phyloP scores from a whole-genome alignment of 352 stramenopile genomes.

The Pythium vanterpoolii region DNA sequence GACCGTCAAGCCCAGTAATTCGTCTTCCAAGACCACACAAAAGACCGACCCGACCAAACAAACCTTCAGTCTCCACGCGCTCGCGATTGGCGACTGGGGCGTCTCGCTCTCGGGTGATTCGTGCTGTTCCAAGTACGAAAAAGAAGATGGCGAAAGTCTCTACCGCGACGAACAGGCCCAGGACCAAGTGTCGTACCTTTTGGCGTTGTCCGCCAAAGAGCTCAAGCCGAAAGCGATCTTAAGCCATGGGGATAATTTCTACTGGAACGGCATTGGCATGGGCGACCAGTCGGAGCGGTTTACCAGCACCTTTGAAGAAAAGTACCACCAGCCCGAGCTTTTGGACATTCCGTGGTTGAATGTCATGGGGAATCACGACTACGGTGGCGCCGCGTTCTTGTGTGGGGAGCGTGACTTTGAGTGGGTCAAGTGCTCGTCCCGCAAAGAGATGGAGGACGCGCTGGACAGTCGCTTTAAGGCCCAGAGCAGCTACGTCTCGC shows the following conservation, averaged over 20 bases:
- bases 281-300: slow-evolving; percentile 57
- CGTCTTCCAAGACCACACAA: not conserved
- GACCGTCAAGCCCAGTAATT: slow-evolving; percentile 8
- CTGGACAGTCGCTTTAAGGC: slow-evolving; percentile 57
- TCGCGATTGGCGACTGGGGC: slow-evolving; percentile 27
- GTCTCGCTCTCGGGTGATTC: slow-evolving; percentile 22
- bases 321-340: slow-evolving; percentile 57
- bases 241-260: slow-evolving; percentile 82
- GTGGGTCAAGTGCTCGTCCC: slow-evolving; percentile 37
- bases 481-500: slow-evolving; percentile 63
- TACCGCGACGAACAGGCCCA: slow-evolving; percentile 36
- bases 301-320: slow-evolving; percentile 61
- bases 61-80: slow-evolving; percentile 18
- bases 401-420: slow-evolving; percentile 42
- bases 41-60: slow-evolving; percentile 11
- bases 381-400: slow-evolving; percentile 66
- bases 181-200: slow-evolving; percentile 25
- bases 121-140: slow-evolving; percentile 27
- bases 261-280: slow-evolving; percentile 70
- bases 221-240: slow-evolving; percentile 58
- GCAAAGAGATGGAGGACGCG: slow-evolving; percentile 43
- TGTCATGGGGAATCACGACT: slow-evolving; percentile 80
- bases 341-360: slow-evolving; percentile 66
- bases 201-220: slow-evolving; percentile 29
- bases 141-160: slow-evolving; percentile 15